These are phyloP conservation scores for Aspergillus sp. DNA, from an alignment of 2,329 filamentous ascomycete species.

Conservation along the genomic window DNA sequence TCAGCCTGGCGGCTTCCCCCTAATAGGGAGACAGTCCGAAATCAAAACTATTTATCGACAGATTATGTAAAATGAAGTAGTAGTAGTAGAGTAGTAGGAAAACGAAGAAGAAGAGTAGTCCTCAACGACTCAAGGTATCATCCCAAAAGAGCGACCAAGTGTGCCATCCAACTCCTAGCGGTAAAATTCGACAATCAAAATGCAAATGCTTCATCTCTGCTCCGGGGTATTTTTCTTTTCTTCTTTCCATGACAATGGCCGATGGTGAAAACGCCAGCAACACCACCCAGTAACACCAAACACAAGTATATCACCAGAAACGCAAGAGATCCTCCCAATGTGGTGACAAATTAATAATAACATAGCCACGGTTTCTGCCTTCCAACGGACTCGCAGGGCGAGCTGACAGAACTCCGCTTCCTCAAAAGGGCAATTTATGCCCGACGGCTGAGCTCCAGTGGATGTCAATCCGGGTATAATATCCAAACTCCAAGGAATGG, in stretches of 20 bases:
- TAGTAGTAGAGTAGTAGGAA: neutral
- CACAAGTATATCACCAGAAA: conserved; percentile 13
- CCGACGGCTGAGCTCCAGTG: conserved; percentile 9
- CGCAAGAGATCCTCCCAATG: conserved; percentile 6
- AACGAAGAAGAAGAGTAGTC: neutral
- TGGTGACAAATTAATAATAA: conserved; percentile 19
- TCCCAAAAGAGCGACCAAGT: conserved; percentile 4
- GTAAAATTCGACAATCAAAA: conserved; percentile 2
- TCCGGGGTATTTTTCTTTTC: conserved; percentile 25
- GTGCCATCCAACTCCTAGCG: conserved; percentile 15
- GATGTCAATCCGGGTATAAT: conserved; percentile 13
- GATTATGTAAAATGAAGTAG: conserved; percentile 1
- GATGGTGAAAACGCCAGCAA: conserved; percentile 10
- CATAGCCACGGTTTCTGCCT: conserved; percentile 10
- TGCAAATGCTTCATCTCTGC: conserved; percentile 18
- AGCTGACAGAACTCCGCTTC: conserved; percentile 10
- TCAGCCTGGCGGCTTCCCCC: neutral
- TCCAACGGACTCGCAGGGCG: conserved; percentile 9
- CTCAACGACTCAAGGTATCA: conserved; percentile 7
- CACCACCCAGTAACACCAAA: conserved; percentile 5
- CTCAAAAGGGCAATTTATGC: conserved; percentile 12
- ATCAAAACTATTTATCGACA: conserved; percentile 6
- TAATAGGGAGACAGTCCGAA: neutral
- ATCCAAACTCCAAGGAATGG: conserved; percentile 15
- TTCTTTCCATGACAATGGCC: conserved; percentile 15